Evolutionary conservation across 768 basidiomycete species (phyloP).

Genomic region (Leccinum obscurum): DNA sequence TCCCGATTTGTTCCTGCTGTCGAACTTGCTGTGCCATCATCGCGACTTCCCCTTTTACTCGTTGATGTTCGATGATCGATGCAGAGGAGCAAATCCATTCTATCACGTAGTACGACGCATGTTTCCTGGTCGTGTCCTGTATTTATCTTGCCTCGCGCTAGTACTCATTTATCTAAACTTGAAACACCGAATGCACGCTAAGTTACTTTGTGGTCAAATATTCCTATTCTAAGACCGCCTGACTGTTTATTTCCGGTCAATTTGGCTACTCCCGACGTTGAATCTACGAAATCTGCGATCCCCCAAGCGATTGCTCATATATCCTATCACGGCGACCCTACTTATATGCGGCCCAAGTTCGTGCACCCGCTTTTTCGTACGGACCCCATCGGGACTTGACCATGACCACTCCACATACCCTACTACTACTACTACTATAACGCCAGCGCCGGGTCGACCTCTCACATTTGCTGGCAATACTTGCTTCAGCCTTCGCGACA

Average conservation of each 20-base stretch:
- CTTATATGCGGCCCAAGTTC: constrained; percentile 3
- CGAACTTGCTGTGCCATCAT: constrained; percentile 66
- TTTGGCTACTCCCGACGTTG: constrained; percentile 4
- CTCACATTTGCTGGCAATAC: not conserved
- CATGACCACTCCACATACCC: constrained; percentile 8
- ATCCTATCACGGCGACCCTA: constrained; percentile 25
- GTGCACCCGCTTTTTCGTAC: constrained; percentile 7
- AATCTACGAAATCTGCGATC: constrained; percentile 22
- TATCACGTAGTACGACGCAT: constrained; percentile 17
- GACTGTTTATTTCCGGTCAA: constrained; percentile 11
- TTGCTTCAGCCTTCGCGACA: not conserved
- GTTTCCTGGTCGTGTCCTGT: constrained; percentile 12
- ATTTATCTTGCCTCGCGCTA: constrained; percentile 22
- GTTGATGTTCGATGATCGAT: constrained; percentile 42
- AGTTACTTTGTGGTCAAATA: constrained; percentile 11
- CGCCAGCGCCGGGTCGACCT: constrained; percentile 3
- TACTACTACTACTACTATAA: constrained; percentile 4
- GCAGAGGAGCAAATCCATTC: constrained; percentile 18
- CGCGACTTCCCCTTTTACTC: constrained; percentile 76
- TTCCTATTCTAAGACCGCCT: constrained; percentile 14
- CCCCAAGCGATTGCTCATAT: constrained; percentile 20
- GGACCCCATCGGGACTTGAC: constrained; percentile 7
- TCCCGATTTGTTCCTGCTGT: constrained; percentile 58
- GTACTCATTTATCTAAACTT: constrained; percentile 34
- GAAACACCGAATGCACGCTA: constrained; percentile 22